Evolutionary conservation across 2,329 filamentous ascomycete genomes (phyloP), one percentile per base, ranked within the genome.

Genomic region (Nothophaeocryptopus gaeumannii): DNA sequence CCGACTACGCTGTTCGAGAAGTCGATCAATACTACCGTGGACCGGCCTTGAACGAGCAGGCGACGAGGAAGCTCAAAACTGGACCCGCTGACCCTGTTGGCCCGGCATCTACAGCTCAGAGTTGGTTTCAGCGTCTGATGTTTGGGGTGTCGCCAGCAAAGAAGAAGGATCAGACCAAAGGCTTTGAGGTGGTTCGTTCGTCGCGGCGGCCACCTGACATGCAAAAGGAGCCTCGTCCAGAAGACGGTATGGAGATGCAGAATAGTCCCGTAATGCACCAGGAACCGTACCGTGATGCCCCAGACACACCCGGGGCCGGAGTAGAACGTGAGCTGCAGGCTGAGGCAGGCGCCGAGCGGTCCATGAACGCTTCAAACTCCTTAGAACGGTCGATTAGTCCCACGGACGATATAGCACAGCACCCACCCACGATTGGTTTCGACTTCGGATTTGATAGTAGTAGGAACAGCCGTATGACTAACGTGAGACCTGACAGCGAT

Each of bases 21-120:
- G 89, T 95, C 0, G 93, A 99, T 68, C 96, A 96, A 63, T 97
- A 97, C 71, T 97, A 99, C 63, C 83, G 93, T 31, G 93, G 93
- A 0, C 89, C 90, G 14, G 89, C 92, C 1, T 74, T 97, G 10
- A 87, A 89, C 1, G 88, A 89, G 53, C 83, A 83, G 2, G 86
- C 87, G 0, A 89, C 88, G 14, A 81, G 93, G 42, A 92, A 88
- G 66, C 76, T 96, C 43, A 92, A 93, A 63, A 99, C 93, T 4
- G 93, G 93, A 0, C 93, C 93, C 2, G 90, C 91, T 8, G 92
- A 99, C 72, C 93, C 93, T 0, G 96, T 91, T 33, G 89, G 91
- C 0, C 89, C 91, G 0, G 88, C 96, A 14, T 87, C 89, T 1
- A 92, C 88, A 7, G 92, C 93, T 0, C 86, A 88, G 0, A 89